A percentile compares a stretch with the other conserved stretches of the same genome.
phyloP scores from a whole-genome alignment of 768 basidiomycete species.

The Tulasnella sp. region DNA sequence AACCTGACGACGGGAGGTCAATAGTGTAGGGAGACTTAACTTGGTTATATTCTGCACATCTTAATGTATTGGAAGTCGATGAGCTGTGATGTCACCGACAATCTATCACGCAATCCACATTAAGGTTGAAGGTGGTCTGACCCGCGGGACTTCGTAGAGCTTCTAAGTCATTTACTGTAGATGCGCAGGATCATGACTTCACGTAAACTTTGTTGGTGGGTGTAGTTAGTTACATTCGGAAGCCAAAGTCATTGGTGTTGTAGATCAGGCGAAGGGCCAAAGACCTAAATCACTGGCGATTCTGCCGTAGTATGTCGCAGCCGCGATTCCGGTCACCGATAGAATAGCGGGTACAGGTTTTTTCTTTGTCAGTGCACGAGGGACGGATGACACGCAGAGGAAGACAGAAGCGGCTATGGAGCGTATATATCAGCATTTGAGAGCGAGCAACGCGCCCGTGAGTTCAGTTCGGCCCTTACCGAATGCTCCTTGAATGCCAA shows the following conservation, averaged over 20 bases:
- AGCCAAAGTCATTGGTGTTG: neutral
- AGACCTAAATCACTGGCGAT: constrained; percentile 11
- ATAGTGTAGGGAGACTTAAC: neutral
- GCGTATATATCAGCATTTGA: neutral
- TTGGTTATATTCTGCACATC: neutral
- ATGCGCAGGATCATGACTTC: neutral
- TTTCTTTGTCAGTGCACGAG: constrained; percentile 44
- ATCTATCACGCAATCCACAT: neutral
- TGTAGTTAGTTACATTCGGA: neutral
- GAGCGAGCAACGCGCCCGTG: constrained; percentile 20
- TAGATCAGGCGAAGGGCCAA: neutral
- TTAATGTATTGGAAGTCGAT: neutral
- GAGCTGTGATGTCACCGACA: neutral
- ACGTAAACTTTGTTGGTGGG: neutral
- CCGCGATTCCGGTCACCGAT: constrained; percentile 45
- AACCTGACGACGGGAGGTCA: constrained; percentile 23
- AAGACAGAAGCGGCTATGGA: constrained; percentile 57
- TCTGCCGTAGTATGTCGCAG: constrained; percentile 49
- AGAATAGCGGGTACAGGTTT: constrained; percentile 61
- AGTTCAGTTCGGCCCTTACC: constrained; percentile 30
- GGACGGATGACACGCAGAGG: constrained; percentile 60
- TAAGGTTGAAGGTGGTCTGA: neutral
- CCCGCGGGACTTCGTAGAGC: neutral
- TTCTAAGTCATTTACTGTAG: neutral
- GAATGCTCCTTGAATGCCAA: constrained; percentile 59